phyloP scores from a whole-genome alignment of 163 green algal genomes.

The Trebouxia gelatinosa region DNA sequence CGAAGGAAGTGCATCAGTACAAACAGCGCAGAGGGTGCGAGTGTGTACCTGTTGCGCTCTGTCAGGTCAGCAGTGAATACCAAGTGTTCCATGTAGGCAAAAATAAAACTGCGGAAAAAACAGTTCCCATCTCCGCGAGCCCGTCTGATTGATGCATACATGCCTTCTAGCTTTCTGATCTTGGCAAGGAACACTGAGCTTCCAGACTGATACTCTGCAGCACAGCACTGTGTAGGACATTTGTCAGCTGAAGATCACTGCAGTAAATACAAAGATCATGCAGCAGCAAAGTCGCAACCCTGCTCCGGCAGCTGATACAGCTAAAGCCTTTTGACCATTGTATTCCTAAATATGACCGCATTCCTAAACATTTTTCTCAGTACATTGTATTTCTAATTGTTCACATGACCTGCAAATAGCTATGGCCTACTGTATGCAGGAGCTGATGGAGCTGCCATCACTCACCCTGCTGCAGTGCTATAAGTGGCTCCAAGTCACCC shows the following conservation, averaged over 20 bases:
- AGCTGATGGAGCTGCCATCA: neutral
- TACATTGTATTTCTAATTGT: no score
- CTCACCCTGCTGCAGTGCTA: slow-evolving; percentile 36
- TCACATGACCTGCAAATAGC: no score
- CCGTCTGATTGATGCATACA: slow-evolving; percentile 68
- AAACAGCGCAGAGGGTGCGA: neutral
- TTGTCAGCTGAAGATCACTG: neutral
- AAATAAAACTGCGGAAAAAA: slow-evolving; percentile 83
- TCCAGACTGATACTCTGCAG: slow-evolving; percentile 67
- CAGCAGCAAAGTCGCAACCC: no score
- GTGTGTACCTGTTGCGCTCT: slow-evolving; percentile 67
- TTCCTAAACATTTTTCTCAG: no score
- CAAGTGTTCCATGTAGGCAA: slow-evolving; percentile 78
- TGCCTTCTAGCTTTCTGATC: slow-evolving; percentile 53
- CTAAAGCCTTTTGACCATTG: no score
- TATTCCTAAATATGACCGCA: no score
- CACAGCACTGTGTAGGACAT: no score
- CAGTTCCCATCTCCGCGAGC: slow-evolving; percentile 86
- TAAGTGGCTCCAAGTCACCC: slow-evolving; percentile 37
- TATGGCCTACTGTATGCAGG: neutral
- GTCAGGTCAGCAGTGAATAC: slow-evolving; percentile 48
- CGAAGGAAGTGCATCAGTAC: neutral
- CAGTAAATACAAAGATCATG: neutral
- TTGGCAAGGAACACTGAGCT: slow-evolving; percentile 70
- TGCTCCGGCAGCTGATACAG: no score